Base-by-base conservation (phyloP, 495 filamentous ascomycete genomes). In the Xylaria cubensis region DNA sequence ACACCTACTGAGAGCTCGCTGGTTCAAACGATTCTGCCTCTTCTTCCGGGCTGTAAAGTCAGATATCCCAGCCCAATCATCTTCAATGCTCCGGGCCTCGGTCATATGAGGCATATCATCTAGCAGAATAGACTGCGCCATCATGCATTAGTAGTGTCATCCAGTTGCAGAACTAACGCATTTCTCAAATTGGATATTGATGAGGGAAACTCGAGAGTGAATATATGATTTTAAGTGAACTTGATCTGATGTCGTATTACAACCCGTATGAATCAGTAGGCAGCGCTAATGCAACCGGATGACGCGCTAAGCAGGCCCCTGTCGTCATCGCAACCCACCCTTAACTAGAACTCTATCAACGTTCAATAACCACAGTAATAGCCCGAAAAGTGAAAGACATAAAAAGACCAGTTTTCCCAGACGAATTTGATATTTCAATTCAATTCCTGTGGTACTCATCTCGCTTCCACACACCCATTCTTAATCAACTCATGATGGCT, bases 1-100 rank as follows among this genome's bases (percentile, higher is more conserved):
- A 51, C 50, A 51, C 50, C 50, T 24, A 51, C 50, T 51, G 50
- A 51, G 50, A 51, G 50, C 50, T 24, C 50, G 50, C 50, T 51
- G 50, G n/a, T 51, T 51, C n/a, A 51, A 10, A 0, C 50, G 50
- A 51, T 51, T 51, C 4, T 51, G 50, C 7, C 8, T 21, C 50
- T 24, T 51, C 50, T 51, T 51, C 9, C 50, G 50, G n/a, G n/a
- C n/a, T 51, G 50, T 8, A 51, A 51, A 24, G n/a, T 51, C n/a
- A 8, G 50, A 51, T 51, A 51, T 12, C 50, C 50, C 50, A 9
- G 50, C 50, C 50, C 50, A 51, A 51, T 51, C 50, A 51, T 51
- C 50, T 51, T 51, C 50, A 24, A 51, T 51, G 50, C 50, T 51
- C 21, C 50, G 7, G n/a, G 50, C 50, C 50, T 51, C 50, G n/a